A percentile compares a stretch with the other conserved stretches of the same genome.
phyloP scores from a whole-genome alignment of 352 stramenopile species.

The Hyaloperonospora arabidopsidis region DNA sequence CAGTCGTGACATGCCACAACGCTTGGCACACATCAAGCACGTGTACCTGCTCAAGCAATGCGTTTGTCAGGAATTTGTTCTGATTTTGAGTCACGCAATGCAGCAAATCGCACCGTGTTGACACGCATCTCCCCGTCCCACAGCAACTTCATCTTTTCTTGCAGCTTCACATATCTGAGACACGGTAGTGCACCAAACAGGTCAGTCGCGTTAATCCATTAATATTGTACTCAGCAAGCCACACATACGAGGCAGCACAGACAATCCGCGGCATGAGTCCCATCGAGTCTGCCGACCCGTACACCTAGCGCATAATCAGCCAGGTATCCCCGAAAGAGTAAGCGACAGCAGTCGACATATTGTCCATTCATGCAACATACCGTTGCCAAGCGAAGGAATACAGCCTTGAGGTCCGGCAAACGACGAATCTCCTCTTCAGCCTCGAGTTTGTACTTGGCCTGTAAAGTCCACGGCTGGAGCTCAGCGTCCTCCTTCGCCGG shows the following conservation, averaged over 20 bases:
- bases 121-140: constrained; percentile 84
- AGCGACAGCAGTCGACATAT: not conserved
- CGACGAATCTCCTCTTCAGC: constrained; percentile 64
- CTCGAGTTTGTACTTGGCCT: constrained; percentile 84
- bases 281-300: constrained; percentile 67
- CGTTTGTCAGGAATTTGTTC: constrained; percentile 1
- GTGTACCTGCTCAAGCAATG: constrained; percentile 44
- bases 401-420: constrained; percentile 46
- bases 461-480: constrained; percentile 73
- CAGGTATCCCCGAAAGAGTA: not conserved
- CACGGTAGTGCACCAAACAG: not conserved
- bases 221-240: not conserved
- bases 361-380: constrained; percentile 21
- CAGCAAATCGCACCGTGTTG: constrained; percentile 50
- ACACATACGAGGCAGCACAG: constrained; percentile 67
- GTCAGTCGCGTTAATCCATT: not conserved
- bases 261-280: constrained; percentile 83
- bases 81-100: not conserved
- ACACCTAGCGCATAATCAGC: constrained; percentile 40
- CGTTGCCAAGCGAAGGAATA: constrained; percentile 71
- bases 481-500: constrained; percentile 52
- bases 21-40: constrained; percentile 71
- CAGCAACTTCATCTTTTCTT: constrained; percentile 85
- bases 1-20: constrained; percentile 63
- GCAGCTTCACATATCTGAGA: constrained; percentile 66